A percentile compares a stretch with the other conserved stretches of the same genome.
phyloP scores from a whole-genome alignment of 305 asterid species.

The Andrographis paniculata region DNA sequence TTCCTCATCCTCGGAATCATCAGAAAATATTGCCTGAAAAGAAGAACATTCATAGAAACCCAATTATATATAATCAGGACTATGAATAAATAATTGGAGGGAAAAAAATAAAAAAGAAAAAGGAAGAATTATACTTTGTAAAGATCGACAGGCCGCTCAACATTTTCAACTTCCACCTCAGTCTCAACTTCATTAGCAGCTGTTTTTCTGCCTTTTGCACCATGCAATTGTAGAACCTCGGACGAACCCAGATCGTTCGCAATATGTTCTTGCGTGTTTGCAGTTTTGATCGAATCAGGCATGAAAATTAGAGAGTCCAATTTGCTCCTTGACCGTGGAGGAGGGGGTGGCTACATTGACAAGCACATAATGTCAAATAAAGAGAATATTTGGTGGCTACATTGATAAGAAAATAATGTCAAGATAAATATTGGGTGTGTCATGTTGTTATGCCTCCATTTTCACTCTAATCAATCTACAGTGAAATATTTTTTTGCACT shows the following conservation, averaged over 20 bases:
- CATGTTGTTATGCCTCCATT: no score
- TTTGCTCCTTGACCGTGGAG: slow-evolving; percentile 81
- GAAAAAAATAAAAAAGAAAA: neutral
- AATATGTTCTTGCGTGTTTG: slow-evolving; percentile 30
- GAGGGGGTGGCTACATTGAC: slow-evolving; percentile 75
- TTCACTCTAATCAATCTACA: no score
- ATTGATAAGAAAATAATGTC: no score
- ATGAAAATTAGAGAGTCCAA: slow-evolving; percentile 72
- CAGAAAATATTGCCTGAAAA: slow-evolving; percentile 85
- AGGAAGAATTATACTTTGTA: slow-evolving; percentile 50
- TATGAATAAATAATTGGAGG: no score
- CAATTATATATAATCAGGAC: neutral
- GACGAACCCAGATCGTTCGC: slow-evolving; percentile 21
- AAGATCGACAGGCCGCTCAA: slow-evolving; percentile 93
- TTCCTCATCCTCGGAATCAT: slow-evolving; percentile 80
- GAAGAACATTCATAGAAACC: neutral
- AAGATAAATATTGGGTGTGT: no score
- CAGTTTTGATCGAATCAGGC: slow-evolving; percentile 51
- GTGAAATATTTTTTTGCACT: no score
- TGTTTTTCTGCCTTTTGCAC: slow-evolving; percentile 27
- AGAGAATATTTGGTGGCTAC: no score
- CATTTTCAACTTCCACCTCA: slow-evolving; percentile 56
- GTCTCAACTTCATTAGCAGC: slow-evolving; percentile 35
- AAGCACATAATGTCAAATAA: neutral
- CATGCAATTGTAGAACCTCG: slow-evolving; percentile 23